Evolutionary conservation across 495 filamentous ascomycete genomes (phyloP).

Genomic region (Emericellopsis terricola): DNA sequence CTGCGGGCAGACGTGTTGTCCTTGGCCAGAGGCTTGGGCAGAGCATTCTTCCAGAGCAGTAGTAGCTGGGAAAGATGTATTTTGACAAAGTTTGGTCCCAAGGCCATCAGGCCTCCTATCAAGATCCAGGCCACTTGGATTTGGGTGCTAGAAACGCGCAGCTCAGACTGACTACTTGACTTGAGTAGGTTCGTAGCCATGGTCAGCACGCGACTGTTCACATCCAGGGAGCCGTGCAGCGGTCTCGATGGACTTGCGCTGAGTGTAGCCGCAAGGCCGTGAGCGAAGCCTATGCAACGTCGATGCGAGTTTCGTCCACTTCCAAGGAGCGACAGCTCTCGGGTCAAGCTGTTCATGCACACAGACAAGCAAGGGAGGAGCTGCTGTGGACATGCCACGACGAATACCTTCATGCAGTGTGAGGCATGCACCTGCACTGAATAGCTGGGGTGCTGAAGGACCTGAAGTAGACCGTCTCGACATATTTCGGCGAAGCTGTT

Average conservation of each 20-base stretch:
- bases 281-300: conserved; percentile 79
- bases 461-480: conserved; percentile 76
- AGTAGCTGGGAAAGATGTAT: conserved; percentile 92
- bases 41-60: conserved; percentile 92
- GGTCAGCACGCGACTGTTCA: conserved; percentile 78
- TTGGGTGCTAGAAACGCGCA: conserved; percentile 82
- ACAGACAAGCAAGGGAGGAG: conserved; percentile 82
- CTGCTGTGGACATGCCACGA: conserved; percentile 79
- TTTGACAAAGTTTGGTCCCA: conserved; percentile 97
- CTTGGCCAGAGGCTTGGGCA: conserved; percentile 83
- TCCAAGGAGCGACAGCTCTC: conserved; percentile 65
- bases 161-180: conserved; percentile 75
- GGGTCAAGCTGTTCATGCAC: conserved; percentile 85
- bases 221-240: conserved; percentile 85
- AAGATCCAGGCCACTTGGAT: conserved; percentile 97
- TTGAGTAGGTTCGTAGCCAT: conserved; percentile 88
- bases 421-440: conserved; percentile 84
- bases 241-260: conserved; percentile 79
- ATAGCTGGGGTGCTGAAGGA: conserved; percentile 88
- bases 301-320: conserved; percentile 63
- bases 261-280: conserved; percentile 80
- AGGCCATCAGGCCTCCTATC: conserved; percentile 88
- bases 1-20: conserved; percentile 71
- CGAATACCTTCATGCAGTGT: conserved; percentile 68
- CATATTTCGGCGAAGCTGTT: conserved; percentile 59